phyloP scores from a whole-genome alignment of 1,139 yeast genomes.

The Candida tetrigidarum region DNA sequence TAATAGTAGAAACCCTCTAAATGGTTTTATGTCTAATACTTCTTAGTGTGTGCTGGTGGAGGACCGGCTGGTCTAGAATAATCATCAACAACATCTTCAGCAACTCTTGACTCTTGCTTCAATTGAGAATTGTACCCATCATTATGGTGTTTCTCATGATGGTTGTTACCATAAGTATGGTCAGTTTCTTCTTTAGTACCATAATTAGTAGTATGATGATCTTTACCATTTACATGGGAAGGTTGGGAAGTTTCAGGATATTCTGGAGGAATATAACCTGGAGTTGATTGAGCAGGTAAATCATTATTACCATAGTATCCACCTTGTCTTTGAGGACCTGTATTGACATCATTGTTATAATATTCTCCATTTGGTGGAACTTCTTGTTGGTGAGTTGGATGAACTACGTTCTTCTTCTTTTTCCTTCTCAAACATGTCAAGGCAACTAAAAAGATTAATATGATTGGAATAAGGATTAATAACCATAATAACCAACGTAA shows the following conservation, averaged over 20 bases:
- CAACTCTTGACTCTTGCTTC: constrained; percentile 11
- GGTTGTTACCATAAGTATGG: no score
- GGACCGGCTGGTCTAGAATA: constrained; percentile 14
- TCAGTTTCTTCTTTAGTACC: no score
- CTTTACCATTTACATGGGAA: background rate
- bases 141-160: no score
- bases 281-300: constrained; percentile 8
- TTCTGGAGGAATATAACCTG: constrained; percentile 9
- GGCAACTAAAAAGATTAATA: constrained; percentile 10
- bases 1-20: no score
- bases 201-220: no score
- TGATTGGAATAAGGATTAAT: constrained; percentile 13
- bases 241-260: constrained; percentile 7
- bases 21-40: no score
- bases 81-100: constrained; percentile 8
- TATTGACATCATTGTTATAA: constrained; percentile 6
- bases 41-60: constrained; percentile 16
- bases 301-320: constrained; percentile 4
- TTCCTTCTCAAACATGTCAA: constrained; percentile 12
- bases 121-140: constrained; percentile 4
- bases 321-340: constrained; percentile 6
- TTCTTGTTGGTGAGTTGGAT: constrained; percentile 8
- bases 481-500: constrained; percentile 18
- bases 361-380: background rate
- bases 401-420: constrained; percentile 4